phyloP scores from a whole-genome alignment of 2,329 filamentous ascomycete species.

The Aspergillus amoenus region DNA sequence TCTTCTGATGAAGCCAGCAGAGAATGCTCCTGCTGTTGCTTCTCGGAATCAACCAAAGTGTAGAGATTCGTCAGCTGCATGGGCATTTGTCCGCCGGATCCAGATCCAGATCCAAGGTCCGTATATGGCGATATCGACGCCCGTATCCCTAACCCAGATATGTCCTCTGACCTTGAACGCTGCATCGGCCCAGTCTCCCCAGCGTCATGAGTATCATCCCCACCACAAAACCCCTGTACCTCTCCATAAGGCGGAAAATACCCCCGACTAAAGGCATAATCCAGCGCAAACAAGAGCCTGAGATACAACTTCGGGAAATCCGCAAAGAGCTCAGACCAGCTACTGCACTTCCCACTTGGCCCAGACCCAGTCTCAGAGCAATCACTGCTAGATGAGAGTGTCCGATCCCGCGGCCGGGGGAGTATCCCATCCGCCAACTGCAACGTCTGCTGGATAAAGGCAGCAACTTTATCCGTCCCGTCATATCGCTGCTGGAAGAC shows the following conservation, averaged over 20 bases:
- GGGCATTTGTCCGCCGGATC: neutral
- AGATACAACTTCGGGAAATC: neutral
- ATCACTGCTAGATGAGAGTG: no score
- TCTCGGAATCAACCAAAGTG: neutral
- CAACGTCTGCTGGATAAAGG: constrained; percentile 4
- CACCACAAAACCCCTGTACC: neutral
- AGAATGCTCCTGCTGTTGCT: neutral
- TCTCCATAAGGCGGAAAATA: constrained; percentile 2
- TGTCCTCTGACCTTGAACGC: rapidly evolving
- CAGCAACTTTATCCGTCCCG: constrained; percentile 4
- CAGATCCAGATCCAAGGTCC: no score
- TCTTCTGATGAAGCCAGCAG: neutral
- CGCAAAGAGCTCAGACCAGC: constrained; percentile 5
- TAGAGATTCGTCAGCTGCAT: neutral
- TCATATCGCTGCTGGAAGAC: constrained; percentile 6
- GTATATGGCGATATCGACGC: no score
- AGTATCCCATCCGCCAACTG: neutral
- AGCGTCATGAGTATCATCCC: neutral
- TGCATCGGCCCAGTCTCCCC: no score
- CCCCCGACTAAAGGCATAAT: neutral
- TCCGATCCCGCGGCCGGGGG: neutral
- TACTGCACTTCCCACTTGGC: neutral
- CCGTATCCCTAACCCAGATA: no score
- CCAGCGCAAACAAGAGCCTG: neutral
- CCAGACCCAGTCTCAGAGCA: neutral